These are phyloP conservation scores for Hymenoscyphus albidus DNA, from an alignment of 2,329 filamentous ascomycete species.

Conservation along the genomic window DNA sequence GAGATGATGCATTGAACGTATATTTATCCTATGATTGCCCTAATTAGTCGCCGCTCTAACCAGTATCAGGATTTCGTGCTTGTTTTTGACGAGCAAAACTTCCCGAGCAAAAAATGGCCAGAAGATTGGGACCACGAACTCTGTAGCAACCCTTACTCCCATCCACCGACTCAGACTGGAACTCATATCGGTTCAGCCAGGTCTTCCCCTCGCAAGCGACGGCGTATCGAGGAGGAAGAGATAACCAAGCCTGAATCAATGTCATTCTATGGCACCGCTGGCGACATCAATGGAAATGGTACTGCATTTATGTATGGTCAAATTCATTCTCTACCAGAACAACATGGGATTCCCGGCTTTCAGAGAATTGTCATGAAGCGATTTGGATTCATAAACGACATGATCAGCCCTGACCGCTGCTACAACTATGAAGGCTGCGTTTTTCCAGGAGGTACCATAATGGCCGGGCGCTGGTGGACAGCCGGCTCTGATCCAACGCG, in stretches of 20 bases:
- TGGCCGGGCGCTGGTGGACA: conserved; percentile 49
- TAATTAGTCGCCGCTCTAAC: background rate
- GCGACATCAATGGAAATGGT: conserved; percentile 32
- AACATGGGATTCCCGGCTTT: conserved; percentile 49
- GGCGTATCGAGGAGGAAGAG: background rate
- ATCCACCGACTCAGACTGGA: background rate
- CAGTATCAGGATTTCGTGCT: conserved; percentile 28
- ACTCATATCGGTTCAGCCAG: background rate
- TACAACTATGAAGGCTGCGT: conserved; percentile 47
- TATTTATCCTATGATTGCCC: background rate
- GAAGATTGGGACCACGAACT: conserved; percentile 24
- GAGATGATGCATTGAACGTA: conserved; percentile 26
- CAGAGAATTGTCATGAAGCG: conserved; percentile 53
- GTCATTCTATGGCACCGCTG: conserved; percentile 36
- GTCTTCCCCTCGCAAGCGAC: conserved; percentile 11
- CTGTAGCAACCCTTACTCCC: conserved; percentile 24
- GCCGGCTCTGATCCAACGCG: conserved; percentile 12
- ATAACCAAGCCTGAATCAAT: conserved; percentile 18
- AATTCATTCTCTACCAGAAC: conserved; percentile 46
- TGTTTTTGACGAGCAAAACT: conserved; percentile 27
- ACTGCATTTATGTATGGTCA: conserved; percentile 40
- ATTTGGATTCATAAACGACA: conserved; percentile 32
- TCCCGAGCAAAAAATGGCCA: conserved; percentile 23
- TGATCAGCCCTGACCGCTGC: conserved; percentile 31
- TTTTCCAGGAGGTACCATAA: conserved; percentile 44